phyloP scores from a whole-genome alignment of 2,329 filamentous ascomycete genomes.

The Rachicladosporium sp. region DNA sequence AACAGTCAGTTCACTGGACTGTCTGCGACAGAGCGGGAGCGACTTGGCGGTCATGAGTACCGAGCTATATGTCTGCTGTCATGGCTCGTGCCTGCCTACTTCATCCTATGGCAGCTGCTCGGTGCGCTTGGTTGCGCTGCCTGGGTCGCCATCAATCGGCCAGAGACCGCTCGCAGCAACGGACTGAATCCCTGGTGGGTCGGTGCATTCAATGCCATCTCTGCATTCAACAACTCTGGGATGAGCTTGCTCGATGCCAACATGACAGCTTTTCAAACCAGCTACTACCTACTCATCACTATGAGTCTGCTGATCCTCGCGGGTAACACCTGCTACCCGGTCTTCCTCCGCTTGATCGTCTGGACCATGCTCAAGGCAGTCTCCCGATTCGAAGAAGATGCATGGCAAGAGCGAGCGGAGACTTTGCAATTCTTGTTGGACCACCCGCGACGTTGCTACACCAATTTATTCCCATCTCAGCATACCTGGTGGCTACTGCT shows the following conservation, averaged over 20 bases:
- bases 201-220: slow-evolving; percentile 54
- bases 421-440: slow-evolving; percentile 47
- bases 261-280: slow-evolving; percentile 47
- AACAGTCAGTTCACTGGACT: slow-evolving; percentile 46
- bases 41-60: slow-evolving; percentile 52
- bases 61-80: slow-evolving; percentile 48
- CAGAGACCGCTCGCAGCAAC: slow-evolving; percentile 39
- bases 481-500: slow-evolving; percentile 47
- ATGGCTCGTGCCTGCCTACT: slow-evolving; percentile 50
- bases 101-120: slow-evolving; percentile 46
- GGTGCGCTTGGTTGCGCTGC: slow-evolving; percentile 48
- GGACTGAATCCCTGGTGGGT: slow-evolving; percentile 56
- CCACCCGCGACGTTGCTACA: slow-evolving; percentile 51
- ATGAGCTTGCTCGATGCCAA: slow-evolving; percentile 57
- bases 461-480: slow-evolving; percentile 47
- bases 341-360: slow-evolving; percentile 45
- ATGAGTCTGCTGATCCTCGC: slow-evolving; percentile 39
- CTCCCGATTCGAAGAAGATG: slow-evolving; percentile 23
- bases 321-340: slow-evolving; percentile 46
- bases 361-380: slow-evolving; percentile 42
- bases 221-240: slow-evolving; percentile 57
- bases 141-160: slow-evolving; percentile 44
- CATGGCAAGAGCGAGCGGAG: slow-evolving; percentile 27
- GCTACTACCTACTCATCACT: slow-evolving; percentile 33
- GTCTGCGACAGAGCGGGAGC: slow-evolving; percentile 40